Base-by-base conservation (phyloP, 1,284 basidiomycete genomes). In the Ustilago curta region DNA sequence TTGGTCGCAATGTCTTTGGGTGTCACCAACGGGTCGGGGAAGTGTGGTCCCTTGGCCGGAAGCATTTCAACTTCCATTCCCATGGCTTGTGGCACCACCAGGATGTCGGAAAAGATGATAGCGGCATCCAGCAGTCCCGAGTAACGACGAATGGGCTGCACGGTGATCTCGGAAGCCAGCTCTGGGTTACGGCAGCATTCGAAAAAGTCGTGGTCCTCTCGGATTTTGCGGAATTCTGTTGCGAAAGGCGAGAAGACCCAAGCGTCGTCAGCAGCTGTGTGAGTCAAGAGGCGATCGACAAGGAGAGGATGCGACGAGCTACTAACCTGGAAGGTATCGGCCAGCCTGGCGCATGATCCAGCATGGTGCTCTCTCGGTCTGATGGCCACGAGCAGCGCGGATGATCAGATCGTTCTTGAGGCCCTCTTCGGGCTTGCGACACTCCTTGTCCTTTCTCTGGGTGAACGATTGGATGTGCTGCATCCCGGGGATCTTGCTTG, bases 301-400 rank as follows among this genome's bases (percentile, higher is more conserved):
- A 8, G 16, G 27, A 32, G 8, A 18, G 14, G 29, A n/a, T 3
- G 37, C n/a, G 3, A 27, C 35, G 27, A 35, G 43, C 29, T 39
- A 37, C 88, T 86, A 81, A 94, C 94, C 95, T 86, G 95, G 95
- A 54, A 97, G 90, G 86, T 97, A 97, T 58, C 95, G 89, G 48
- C 96, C 95, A 21, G 97, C 97, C 85, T 99, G 96, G 35, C 97
- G 90, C 96, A 99, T 99, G 69, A 98, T 93, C 96, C 96, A 99
- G 69, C 97, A 94, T 14, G 96, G 96, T 3, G 96, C 94, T 63
- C 93, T 90, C 82, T 93, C 92, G 0, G 94, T 95, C 85, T 90
- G 88, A 86, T 96, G 91, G 14, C 94, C 93, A 85, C 90, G 87
- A 56, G 96, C 95, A 56, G 96, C 95, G 42, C 94, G 90, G 63